A percentile compares a stretch with the other conserved stretches of the same genome.
Evolutionary conservation across 495 filamentous ascomycete genomes (phyloP).

Genomic region (Aspergillus homomorphus): DNA sequence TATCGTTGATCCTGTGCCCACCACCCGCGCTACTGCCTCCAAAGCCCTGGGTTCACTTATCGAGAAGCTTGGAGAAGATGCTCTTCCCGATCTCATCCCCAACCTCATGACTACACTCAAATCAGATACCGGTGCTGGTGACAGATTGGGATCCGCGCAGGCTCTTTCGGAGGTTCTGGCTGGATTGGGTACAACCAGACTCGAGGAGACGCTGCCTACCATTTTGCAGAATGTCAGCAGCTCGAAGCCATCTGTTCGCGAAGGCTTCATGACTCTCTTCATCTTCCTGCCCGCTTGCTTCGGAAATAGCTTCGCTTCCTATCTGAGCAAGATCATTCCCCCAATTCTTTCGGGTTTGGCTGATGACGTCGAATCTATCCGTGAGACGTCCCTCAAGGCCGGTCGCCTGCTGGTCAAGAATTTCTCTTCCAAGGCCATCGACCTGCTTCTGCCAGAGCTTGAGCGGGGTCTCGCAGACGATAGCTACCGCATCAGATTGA

Average conservation of each 20-base stretch:
- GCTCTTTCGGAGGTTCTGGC: constrained; percentile 96
- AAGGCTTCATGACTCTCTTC: constrained; percentile 99
- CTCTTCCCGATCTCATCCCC: constrained; percentile 93
- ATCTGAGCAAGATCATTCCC: constrained; percentile 92
- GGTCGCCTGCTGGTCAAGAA: constrained; percentile 96
- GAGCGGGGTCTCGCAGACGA: constrained; percentile 94
- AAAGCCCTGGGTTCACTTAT: constrained; percentile 92
- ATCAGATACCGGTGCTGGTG: constrained; percentile 92
- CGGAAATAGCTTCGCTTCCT: constrained; percentile 95
- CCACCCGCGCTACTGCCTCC: constrained; percentile 94
- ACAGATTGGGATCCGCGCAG: constrained; percentile 92
- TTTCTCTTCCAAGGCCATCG: constrained; percentile 90
- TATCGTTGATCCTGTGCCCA: constrained; percentile 91
- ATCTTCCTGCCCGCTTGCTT: constrained; percentile 99
- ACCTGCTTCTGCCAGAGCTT: constrained; percentile 88
- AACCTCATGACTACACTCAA: constrained; percentile 97
- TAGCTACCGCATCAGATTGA: constrained; percentile 93
- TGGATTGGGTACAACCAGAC: constrained; percentile 81
- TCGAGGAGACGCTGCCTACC: constrained; percentile 95
- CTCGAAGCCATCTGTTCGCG: constrained; percentile 81
- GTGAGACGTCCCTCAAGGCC: constrained; percentile 88
- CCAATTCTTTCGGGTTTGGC: constrained; percentile 92
- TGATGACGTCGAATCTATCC: constrained; percentile 91
- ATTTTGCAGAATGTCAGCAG: constrained; percentile 95
- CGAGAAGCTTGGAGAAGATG: constrained; percentile 96